Conservation (phyloP, 352 stramenopile species). For the Phytophthora foliorum region DNA sequence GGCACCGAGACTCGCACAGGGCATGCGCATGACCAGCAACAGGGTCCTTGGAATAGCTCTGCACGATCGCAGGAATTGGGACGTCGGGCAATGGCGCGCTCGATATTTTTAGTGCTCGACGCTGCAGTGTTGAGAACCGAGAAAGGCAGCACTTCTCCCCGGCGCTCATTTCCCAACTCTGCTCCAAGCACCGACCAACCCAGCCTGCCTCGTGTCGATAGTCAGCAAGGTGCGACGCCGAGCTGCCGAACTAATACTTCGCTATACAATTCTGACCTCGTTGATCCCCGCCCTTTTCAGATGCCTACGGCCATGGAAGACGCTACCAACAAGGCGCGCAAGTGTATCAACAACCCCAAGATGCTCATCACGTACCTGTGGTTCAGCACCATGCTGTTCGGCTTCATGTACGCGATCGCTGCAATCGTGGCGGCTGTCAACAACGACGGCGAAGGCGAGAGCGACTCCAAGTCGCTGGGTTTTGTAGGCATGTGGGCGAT, state of each 20-base stretch:
- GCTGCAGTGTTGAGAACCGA: constrained; percentile 21
- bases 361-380: constrained; percentile 88
- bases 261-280: constrained; percentile 10
- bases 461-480: constrained; percentile 82
- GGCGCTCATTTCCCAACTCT: constrained; percentile 34
- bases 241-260: neutral
- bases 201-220: constrained; percentile 4
- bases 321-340: constrained; percentile 66
- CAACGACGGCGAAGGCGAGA: constrained; percentile 69
- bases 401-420: constrained; percentile 88
- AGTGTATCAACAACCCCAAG: constrained; percentile 84
- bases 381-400: constrained; percentile 87
- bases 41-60: constrained; percentile 18
- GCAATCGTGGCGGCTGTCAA: constrained; percentile 88
- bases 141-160: constrained; percentile 25
- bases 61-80: constrained; percentile 20
- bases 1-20: constrained; percentile 4
- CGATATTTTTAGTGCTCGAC: constrained; percentile 36
- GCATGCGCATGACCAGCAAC: neutral
- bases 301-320: constrained; percentile 71
- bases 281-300: constrained; percentile 21
- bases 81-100: neutral
- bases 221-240: constrained; percentile 20
- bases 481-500: constrained; percentile 89
- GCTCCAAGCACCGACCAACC: constrained; percentile 13